A percentile compares a stretch with the other conserved stretches of the same genome.
These are phyloP conservation scores for Antitrichia curtipendula DNA, from an alignment of 225 moss, liverwort and hornwort genomes.

Conservation along the genomic window DNA sequence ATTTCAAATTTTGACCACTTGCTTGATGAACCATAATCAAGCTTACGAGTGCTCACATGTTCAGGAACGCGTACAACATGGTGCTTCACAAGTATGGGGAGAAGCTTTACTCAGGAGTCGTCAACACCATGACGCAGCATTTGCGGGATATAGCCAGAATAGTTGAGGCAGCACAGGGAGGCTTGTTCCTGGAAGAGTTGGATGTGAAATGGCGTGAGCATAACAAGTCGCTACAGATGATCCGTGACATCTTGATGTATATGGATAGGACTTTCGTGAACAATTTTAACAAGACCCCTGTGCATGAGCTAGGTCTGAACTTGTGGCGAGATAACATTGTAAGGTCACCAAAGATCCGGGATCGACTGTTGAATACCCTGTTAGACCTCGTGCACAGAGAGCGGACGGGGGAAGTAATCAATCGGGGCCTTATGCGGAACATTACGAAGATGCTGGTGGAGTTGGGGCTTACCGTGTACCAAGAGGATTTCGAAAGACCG, in stretches of 20 bases:
- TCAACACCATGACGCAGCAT: conserved; percentile 54
- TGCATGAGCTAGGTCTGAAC: conserved; percentile 51
- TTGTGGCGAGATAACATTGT: conserved; percentile 61
- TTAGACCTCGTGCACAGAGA: conserved; percentile 54
- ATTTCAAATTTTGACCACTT: background rate
- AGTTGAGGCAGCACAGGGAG: conserved; percentile 49
- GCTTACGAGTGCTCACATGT: background rate
- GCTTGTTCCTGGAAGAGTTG: conserved; percentile 50
- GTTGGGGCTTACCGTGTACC: conserved; percentile 40
- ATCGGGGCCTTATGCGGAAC: conserved; percentile 56
- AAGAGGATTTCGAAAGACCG: conserved; percentile 50
- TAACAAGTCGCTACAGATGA: conserved; percentile 56
- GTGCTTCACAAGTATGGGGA: conserved; percentile 63
- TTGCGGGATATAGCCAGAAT: conserved; percentile 46
- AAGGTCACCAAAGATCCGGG: conserved; percentile 41
- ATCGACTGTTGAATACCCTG: conserved; percentile 42
- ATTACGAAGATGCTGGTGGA: conserved; percentile 61
- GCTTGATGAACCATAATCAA: background rate
- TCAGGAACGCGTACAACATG: conserved; percentile 60
- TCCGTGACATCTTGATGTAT: conserved; percentile 59
- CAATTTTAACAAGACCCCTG: conserved; percentile 60
- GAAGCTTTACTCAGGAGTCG: conserved; percentile 51
- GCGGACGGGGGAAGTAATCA: conserved; percentile 54
- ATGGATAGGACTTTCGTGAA: conserved; percentile 63
- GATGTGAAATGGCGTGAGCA: conserved; percentile 60